These are phyloP conservation scores for Oryza meridionalis DNA, from an alignment of 176 grass and related monocot genomes.

Conservation along the genomic window DNA sequence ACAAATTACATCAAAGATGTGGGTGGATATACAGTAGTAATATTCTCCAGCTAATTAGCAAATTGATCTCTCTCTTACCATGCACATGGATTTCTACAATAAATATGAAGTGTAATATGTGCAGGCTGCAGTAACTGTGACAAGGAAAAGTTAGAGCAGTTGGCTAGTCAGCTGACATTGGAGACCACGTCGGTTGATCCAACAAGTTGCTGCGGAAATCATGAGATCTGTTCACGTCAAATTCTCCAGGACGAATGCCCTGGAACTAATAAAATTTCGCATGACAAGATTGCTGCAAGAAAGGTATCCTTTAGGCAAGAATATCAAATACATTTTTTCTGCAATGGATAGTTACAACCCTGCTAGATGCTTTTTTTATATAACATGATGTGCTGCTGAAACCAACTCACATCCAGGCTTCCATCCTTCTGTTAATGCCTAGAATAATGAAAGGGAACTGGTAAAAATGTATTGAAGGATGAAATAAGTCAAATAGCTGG, in stretches of 20 bases:
- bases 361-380: neutral
- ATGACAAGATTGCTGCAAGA: constrained; percentile 69
- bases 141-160: constrained; percentile 44
- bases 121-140: constrained; percentile 46
- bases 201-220: constrained; percentile 78
- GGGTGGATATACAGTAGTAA: constrained; percentile 34
- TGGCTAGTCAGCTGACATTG: constrained; percentile 43
- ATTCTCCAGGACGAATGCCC: constrained; percentile 73
- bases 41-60: constrained; percentile 37
- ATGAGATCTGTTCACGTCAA: constrained; percentile 94
- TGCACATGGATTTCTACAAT: constrained; percentile 20
- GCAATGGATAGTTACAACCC: neutral
- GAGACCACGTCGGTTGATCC: constrained; percentile 47
- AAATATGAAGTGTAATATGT: constrained; percentile 34
- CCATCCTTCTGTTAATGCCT: constrained; percentile 4
- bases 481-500: neutral
- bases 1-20: constrained; percentile 21
- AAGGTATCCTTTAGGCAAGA: constrained; percentile 62
- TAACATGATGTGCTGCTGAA: constrained; percentile 17
- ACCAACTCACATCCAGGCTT: constrained; percentile 21
- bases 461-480: constrained; percentile 20
- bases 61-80: constrained; percentile 31
- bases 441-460: constrained; percentile 7
- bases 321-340: constrained; percentile 2
- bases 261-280: constrained; percentile 44